phyloP scores from a whole-genome alignment of 2,329 filamentous ascomycete genomes.

The Macrophomina pseudophaseolina region DNA sequence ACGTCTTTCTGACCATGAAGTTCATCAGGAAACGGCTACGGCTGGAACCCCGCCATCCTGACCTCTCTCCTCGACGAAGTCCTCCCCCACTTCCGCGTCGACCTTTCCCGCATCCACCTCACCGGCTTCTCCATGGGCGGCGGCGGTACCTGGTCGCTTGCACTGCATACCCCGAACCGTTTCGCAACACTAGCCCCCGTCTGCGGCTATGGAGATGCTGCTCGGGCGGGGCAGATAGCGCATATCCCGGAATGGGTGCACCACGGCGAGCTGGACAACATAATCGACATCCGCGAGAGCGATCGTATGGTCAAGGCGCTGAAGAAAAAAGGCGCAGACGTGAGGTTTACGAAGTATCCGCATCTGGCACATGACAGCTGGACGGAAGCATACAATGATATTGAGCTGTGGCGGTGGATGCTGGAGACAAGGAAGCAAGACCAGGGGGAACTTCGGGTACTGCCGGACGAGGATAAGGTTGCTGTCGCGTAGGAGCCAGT shows the following conservation, averaged over 20 bases:
- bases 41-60: conserved; percentile 28
- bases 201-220: conserved; percentile 28
- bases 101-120: conserved; percentile 27
- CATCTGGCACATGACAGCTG: conserved; percentile 26
- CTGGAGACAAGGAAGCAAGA: conserved; percentile 1
- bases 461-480: neutral
- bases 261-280: conserved; percentile 25
- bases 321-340: conserved; percentile 16
- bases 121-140: conserved; percentile 31
- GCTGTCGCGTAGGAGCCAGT: neutral
- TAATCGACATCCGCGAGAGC: conserved; percentile 18
- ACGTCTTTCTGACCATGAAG: neutral
- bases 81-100: conserved; percentile 26
- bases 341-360: conserved; percentile 24
- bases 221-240: conserved; percentile 19
- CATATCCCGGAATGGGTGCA: conserved; percentile 28
- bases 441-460: neutral
- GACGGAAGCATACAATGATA: conserved; percentile 26
- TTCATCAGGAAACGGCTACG: conserved; percentile 26
- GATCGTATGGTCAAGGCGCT: conserved; percentile 26
- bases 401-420: conserved; percentile 28
- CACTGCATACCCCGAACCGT: conserved; percentile 26
- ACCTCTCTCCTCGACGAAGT: conserved; percentile 28
- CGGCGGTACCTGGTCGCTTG: conserved; percentile 28
- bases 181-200: conserved; percentile 29